phyloP scores from a whole-genome alignment of 176 grass and related monocot species.

The Canna indica region DNA sequence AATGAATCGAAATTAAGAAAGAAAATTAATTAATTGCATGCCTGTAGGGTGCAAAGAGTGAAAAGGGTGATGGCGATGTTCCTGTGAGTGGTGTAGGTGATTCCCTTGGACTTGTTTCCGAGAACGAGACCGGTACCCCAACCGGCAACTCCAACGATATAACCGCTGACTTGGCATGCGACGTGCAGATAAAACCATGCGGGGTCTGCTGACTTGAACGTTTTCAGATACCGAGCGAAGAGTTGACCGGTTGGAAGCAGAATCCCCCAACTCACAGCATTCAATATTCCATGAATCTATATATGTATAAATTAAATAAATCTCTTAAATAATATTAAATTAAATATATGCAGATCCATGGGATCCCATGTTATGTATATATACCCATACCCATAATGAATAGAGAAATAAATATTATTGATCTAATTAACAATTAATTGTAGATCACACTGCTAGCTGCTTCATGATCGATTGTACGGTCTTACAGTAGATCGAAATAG shows the following conservation, averaged over 20 bases:
- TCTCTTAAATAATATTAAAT: background rate
- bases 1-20: background rate
- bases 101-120: slow-evolving; percentile 40
- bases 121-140: slow-evolving; percentile 61
- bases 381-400: no score
- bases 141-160: slow-evolving; percentile 46
- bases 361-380: no score
- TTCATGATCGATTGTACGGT: no score
- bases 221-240: slow-evolving; percentile 57
- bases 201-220: slow-evolving; percentile 46
- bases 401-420: no score
- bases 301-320: background rate
- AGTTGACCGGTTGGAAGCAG: slow-evolving; percentile 54
- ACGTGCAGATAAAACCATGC: slow-evolving; percentile 77
- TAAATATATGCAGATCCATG: background rate
- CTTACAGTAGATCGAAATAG: no score
- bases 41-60: slow-evolving; percentile 45
- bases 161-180: slow-evolving; percentile 44
- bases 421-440: no score
- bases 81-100: slow-evolving; percentile 35
- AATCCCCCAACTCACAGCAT: slow-evolving; percentile 62
- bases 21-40: background rate
- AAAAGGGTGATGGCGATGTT: slow-evolving; percentile 42
- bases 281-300: slow-evolving; percentile 60
- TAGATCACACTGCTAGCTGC: no score